phyloP scores from a whole-genome alignment of 2,329 filamentous ascomycete genomes.

The Ascochyta lentis region DNA sequence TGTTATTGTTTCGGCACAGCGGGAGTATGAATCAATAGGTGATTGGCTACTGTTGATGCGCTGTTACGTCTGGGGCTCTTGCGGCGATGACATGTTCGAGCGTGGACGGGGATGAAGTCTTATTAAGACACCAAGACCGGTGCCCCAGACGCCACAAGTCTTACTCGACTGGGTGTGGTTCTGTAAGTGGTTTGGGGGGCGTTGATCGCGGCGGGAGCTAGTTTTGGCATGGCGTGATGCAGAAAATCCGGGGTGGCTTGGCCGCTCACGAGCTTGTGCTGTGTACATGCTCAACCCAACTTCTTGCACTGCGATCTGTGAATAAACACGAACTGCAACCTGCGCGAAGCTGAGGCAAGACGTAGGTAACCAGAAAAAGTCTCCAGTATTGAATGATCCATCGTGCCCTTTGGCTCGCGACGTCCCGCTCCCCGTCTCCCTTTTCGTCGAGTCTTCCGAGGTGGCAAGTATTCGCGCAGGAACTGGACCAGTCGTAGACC shows the following conservation, averaged over 20 bases:
- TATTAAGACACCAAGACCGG: slow-evolving; percentile 30
- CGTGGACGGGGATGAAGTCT: slow-evolving; percentile 22
- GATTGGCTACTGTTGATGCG: slow-evolving; percentile 27
- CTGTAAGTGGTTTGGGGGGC: slow-evolving; percentile 17
- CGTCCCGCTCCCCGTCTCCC: slow-evolving; percentile 28
- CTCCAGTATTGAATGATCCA: background rate
- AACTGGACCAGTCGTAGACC: slow-evolving; percentile 21
- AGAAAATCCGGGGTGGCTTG: slow-evolving; percentile 34
- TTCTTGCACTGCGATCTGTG: background rate
- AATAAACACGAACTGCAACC: background rate
- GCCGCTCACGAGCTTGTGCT: slow-evolving; percentile 13
- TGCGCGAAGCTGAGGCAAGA: background rate
- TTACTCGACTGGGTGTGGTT: slow-evolving; percentile 24
- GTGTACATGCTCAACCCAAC: slow-evolving; percentile 6
- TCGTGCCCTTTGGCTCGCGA: slow-evolving; percentile 10
- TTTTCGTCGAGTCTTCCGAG: slow-evolving; percentile 32
- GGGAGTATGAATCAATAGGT: slow-evolving; percentile 8
- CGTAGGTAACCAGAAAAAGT: background rate
- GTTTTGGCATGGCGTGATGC: slow-evolving; percentile 22
- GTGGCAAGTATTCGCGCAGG: slow-evolving; percentile 19
- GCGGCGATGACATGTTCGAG: slow-evolving; percentile 19
- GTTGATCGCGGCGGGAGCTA: slow-evolving; percentile 33
- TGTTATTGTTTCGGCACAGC: slow-evolving; percentile 30
- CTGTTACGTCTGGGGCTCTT: slow-evolving; percentile 25
- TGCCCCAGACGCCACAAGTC: slow-evolving; percentile 30